These are phyloP conservation scores for Fusarium incarnatum DNA, from an alignment of 2,329 filamentous ascomycete genomes.

Conservation along the genomic window DNA sequence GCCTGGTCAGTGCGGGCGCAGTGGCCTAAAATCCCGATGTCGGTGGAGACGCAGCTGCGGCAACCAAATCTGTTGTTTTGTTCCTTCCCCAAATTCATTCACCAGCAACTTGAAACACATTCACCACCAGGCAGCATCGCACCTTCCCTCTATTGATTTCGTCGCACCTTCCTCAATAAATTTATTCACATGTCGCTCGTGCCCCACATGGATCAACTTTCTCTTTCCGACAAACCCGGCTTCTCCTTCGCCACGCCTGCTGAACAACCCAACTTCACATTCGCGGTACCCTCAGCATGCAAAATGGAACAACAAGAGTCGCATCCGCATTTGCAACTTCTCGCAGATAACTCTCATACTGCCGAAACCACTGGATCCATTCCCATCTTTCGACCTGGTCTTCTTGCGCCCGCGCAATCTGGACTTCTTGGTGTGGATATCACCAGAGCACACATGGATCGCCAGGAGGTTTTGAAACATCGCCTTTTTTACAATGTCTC, in stretches of 20 bases:
- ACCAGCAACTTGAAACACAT: background rate
- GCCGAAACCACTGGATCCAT: accelerated
- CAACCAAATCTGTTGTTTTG: background rate
- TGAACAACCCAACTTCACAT: background rate
- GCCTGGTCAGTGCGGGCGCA: background rate
- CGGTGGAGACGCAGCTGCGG: background rate
- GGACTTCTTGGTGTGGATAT: background rate
- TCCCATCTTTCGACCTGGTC: background rate
- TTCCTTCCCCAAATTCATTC: background rate
- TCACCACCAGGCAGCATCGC: background rate
- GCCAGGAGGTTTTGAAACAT: accelerated
- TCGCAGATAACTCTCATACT: accelerated
- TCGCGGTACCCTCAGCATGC: background rate
- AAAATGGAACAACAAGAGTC: background rate
- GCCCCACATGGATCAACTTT: background rate
- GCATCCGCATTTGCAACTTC: background rate
- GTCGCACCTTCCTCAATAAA: background rate
- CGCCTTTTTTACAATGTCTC: background rate
- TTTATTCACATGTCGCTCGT: accelerated
- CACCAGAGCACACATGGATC: accelerated
- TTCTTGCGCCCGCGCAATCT: background rate
- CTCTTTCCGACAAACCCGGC: background rate
- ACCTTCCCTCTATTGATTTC: background rate
- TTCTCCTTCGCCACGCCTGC: background rate
- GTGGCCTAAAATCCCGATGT: background rate